Conservation (phyloP, 208 protist species). For the Angomonas desouzai region DNA sequence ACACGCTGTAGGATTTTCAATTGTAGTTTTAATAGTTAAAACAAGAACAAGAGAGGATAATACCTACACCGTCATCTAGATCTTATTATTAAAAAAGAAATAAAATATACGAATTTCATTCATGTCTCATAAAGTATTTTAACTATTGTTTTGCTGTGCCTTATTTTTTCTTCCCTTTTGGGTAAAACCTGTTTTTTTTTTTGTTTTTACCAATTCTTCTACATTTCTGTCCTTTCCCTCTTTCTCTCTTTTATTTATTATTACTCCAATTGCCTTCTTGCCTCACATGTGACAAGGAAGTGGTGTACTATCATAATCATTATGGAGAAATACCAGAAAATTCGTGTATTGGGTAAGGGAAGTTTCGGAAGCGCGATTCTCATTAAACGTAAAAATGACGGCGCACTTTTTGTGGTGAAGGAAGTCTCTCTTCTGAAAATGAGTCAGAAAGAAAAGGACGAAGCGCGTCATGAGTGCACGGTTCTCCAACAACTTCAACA, state of each 20-base stretch:
- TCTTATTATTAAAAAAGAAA: constrained; percentile 6
- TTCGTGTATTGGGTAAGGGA: constrained; percentile 89
- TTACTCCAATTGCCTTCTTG: neutral
- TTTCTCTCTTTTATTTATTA: neutral
- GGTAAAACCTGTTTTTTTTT: constrained; percentile 5
- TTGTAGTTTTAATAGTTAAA: constrained; percentile 10
- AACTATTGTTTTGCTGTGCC: neutral
- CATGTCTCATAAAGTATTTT: neutral
- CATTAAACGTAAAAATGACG: constrained; percentile 83
- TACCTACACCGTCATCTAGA: neutral
- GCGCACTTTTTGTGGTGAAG: constrained; percentile 87
- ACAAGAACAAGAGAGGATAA: neutral
- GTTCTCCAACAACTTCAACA: constrained; percentile 85
- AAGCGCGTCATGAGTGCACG: constrained; percentile 83
- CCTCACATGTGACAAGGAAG: too few relatives aligned
- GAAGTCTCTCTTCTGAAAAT: constrained; percentile 85
- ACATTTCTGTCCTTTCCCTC: neutral
- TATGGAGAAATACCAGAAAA: constrained; percentile 91
- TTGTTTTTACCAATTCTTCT: constrained; percentile 10
- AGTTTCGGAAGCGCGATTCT: constrained; percentile 92
- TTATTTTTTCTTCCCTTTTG: constrained; percentile 2
- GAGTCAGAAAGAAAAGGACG: constrained; percentile 82
- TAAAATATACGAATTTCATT: constrained; percentile 3
- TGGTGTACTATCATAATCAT: neutral
- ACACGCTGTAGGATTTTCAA: neutral